Evolutionary conservation across 768 basidiomycete species (phyloP).

Genomic region (Serpula lacrymans): DNA sequence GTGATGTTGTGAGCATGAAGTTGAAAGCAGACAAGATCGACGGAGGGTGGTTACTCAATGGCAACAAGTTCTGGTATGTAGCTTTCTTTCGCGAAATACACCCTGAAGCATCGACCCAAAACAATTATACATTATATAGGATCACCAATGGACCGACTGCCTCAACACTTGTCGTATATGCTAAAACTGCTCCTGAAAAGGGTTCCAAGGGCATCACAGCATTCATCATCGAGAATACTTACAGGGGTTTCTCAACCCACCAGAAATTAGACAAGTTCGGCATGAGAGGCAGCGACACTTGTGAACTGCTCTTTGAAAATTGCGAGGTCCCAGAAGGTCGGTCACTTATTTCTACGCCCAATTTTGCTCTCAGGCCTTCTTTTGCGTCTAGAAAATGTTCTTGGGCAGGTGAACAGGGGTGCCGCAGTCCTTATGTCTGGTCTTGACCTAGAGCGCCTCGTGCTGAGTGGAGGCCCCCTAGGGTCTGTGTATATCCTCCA

Average conservation of each 20-base stretch:
- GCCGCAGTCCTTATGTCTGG: constrained; percentile 92
- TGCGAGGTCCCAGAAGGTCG: constrained; percentile 86
- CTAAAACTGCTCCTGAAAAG: constrained; percentile 75
- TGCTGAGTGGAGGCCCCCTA: constrained; percentile 88
- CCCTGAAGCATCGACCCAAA: too few species aligned
- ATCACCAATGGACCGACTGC: constrained; percentile 94
- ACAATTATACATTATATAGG: too few species aligned
- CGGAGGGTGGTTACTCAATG: constrained; percentile 79
- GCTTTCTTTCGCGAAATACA: constrained; percentile 1
- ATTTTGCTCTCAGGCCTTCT: constrained; percentile 2
- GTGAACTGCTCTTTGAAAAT: constrained; percentile 88
- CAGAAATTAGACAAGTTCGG: constrained; percentile 95
- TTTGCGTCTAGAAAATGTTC: constrained; percentile 63
- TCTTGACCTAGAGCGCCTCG: constrained; percentile 86
- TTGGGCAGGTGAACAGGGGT: constrained; percentile 77
- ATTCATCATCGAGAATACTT: constrained; percentile 83
- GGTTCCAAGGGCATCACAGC: constrained; percentile 89
- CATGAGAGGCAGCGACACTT: constrained; percentile 95
- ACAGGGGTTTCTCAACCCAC: constrained; percentile 82
- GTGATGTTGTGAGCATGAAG: constrained; percentile 95
- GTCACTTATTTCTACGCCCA: constrained; percentile 6
- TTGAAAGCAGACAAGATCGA: constrained; percentile 74
- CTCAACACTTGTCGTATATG: constrained; percentile 90
- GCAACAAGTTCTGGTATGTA: constrained; percentile 88
- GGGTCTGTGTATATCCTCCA: constrained; percentile 61